phyloP scores from a whole-genome alignment of 192 early-diverging fungal genomes.

The Linderina pennispora region DNA sequence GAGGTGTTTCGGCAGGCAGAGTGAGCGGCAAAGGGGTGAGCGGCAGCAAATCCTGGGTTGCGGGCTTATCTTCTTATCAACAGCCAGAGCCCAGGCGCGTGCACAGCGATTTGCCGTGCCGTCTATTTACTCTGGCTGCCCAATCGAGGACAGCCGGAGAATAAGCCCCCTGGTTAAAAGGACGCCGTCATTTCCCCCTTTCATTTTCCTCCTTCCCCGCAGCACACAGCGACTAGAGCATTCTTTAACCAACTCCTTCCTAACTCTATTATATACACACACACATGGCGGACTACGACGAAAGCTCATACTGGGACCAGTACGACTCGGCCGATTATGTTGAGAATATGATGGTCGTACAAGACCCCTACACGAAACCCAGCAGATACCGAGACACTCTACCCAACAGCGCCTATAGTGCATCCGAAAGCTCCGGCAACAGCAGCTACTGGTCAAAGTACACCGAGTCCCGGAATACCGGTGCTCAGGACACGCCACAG shows the following conservation, averaged over 20 bases:
- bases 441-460: constrained; percentile 47
- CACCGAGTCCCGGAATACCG: constrained; percentile 2
- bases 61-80: neutral
- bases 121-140: too few species aligned
- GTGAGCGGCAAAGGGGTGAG: too few species aligned
- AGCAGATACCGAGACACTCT: neutral
- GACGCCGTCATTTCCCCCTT: too few species aligned
- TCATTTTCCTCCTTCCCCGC: too few species aligned
- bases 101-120: too few species aligned
- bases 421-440: constrained; percentile 12
- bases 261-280: neutral
- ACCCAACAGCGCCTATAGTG: neutral
- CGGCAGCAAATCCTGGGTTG: neutral
- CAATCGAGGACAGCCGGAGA: too few species aligned
- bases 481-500: constrained; percentile 11
- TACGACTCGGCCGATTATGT: constrained; percentile 23
- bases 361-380: neutral
- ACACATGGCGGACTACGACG: too few species aligned
- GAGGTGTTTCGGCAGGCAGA: too few species aligned
- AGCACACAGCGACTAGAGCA: too few species aligned
- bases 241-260: neutral
- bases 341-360: constrained; percentile 4
- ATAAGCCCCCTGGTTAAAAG: too few species aligned
- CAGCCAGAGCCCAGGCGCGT: constrained; percentile 7
- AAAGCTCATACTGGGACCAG: constrained; percentile 39